These are phyloP conservation scores for Ceriops zippeliana DNA, from an alignment of 345 rosid genomes.

Conservation along the genomic window DNA sequence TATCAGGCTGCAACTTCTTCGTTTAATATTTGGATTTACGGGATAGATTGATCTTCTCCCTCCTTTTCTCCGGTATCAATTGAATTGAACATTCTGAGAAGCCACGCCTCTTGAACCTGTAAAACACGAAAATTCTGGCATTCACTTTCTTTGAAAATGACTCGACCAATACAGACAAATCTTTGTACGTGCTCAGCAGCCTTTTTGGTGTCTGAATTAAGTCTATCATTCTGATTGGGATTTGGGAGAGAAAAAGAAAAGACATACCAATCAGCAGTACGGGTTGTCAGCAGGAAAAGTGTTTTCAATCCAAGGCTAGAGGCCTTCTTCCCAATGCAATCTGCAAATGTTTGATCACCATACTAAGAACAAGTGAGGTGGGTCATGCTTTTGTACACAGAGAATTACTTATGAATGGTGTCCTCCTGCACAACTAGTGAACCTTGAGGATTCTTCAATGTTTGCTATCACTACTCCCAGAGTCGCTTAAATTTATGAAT, in stretches of 20 bases:
- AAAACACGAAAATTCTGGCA: slow-evolving; percentile 5
- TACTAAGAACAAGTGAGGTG: not conserved
- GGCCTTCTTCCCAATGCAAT: slow-evolving; percentile 87
- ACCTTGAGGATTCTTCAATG: too few species aligned
- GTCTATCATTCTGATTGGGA: not conserved
- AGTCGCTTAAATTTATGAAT: too few species aligned
- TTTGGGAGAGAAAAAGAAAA: not conserved
- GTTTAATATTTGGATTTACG: slow-evolving; percentile 78
- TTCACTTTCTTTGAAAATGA: not conserved
- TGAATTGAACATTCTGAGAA: slow-evolving; percentile 71
- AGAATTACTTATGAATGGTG: not conserved
- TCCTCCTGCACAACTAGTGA: too few species aligned
- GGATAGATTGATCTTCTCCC: slow-evolving; percentile 68
- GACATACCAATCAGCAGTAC: slow-evolving; percentile 83
- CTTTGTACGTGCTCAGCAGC: too few species aligned
- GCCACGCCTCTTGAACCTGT: slow-evolving; percentile 79
- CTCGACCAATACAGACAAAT: too few species aligned
- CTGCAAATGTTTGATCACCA: slow-evolving; percentile 37
- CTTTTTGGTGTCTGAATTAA: not conserved
- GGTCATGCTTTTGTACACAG: not conserved
- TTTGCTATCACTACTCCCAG: too few species aligned
- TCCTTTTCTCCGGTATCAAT: slow-evolving; percentile 59
- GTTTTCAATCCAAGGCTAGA: slow-evolving; percentile 58
- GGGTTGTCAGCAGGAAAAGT: slow-evolving; percentile 82
- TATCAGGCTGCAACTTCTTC: slow-evolving; percentile 70